Evolutionary conservation across 805 yeast genomes (phyloP).

Genomic region (Brettanomyces anomalus): DNA sequence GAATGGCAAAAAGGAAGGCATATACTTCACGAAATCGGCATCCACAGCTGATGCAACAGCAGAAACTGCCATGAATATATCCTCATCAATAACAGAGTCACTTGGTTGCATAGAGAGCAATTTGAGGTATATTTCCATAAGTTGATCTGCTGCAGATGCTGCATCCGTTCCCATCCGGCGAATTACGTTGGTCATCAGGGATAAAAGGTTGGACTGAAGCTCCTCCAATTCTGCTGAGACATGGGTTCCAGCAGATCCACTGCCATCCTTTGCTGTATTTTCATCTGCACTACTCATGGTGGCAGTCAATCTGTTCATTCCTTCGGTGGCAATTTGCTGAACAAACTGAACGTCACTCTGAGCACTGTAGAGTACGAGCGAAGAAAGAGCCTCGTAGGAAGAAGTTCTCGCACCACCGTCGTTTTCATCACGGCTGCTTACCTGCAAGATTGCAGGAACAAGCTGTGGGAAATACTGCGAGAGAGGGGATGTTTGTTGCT

Average conservation of each 20-base stretch:
- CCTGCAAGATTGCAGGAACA: conserved; percentile 59
- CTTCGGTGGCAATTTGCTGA: conserved; percentile 65
- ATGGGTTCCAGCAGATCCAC: conserved; percentile 37
- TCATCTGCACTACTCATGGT: conserved; percentile 28
- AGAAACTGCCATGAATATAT: conserved; percentile 83
- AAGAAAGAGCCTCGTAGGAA: conserved; percentile 89
- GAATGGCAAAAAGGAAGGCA: conserved; percentile 77
- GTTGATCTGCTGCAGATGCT: conserved; percentile 59
- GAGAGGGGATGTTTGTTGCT: conserved; percentile 47
- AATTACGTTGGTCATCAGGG: conserved; percentile 73
- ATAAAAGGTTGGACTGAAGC: conserved; percentile 72
- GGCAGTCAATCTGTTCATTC: conserved; percentile 60
- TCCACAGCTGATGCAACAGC: conserved; percentile 82
- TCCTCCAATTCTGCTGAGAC: conserved; percentile 77
- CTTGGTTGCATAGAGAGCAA: conserved; percentile 52
- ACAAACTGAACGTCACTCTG: conserved; percentile 60
- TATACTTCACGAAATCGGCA: conserved; percentile 59
- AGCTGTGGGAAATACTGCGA: conserved; percentile 65
- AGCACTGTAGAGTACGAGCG: conserved; percentile 70
- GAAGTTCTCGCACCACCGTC: conserved; percentile 87
- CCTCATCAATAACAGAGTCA: conserved; percentile 78
- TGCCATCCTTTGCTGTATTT: conserved; percentile 1
- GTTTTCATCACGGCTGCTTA: conserved; percentile 68
- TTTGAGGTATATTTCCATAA: conserved; percentile 77
- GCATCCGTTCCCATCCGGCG: conserved; percentile 71